Base-by-base conservation (phyloP, 2,329 filamentous ascomycete genomes). In the Arthrinium puccinioides region DNA sequence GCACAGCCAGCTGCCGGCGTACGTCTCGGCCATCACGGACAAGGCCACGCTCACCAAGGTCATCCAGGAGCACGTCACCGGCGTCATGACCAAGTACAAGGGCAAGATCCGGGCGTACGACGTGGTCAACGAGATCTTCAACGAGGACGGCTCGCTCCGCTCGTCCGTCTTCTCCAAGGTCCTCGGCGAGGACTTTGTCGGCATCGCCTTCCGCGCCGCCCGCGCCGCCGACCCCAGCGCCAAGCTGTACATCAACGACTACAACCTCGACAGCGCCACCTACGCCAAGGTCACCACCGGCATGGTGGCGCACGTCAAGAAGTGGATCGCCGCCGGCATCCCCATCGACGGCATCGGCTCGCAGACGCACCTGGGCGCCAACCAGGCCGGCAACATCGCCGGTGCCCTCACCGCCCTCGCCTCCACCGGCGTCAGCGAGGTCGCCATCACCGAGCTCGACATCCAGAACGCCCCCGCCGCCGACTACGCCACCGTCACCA, bases 241-340 rank as follows among this genome's bases (percentile, higher is more conserved):
- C 4, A 82, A 81, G 61, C 67, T 87, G 26, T 88, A 84, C 66
- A 84, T 87, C 62, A 88, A 87, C 60, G 82, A 87, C 56, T 76
- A 71, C 61, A 84, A 83, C 63, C 70, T 84, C 37, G 81, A 84
- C 61, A 65, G 59, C 30, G 69, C 79, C 16, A 67, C 48, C 45
- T 70, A 71, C 49, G 63, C 70, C 46, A 87, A 87, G 65, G 33
- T 64, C 36, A 64, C 66, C 25, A 61, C 49, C 15, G 68, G 67
- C 32, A 70, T 79, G 60, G 62, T 70, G 11, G 51, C 50, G 28
- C 62, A 75, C 50, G 81, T 87, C 47, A 72, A 73, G 51, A 72
- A 77, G 52, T 84, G 79, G 79, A 50, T 76, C 33, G 68, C 67
- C 0, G 68, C 66, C 2, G 82, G 81, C 36, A 55, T 78, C 6